These are phyloP conservation scores for Boletus eberwhitei DNA, from an alignment of 768 basidiomycete genomes.

Conservation along the genomic window DNA sequence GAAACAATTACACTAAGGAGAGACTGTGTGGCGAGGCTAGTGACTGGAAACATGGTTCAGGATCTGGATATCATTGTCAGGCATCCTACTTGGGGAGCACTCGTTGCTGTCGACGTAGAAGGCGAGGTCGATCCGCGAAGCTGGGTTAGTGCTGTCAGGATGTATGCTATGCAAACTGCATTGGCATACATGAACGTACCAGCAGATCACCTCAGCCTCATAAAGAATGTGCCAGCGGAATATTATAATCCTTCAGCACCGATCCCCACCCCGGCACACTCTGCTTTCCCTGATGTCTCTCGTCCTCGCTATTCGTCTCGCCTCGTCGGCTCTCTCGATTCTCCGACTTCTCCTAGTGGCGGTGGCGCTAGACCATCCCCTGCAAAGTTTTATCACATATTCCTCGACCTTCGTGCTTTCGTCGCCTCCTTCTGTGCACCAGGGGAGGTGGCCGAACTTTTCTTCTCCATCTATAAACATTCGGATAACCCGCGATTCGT, in stretches of 20 bases:
- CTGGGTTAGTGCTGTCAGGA: conserved; percentile 86
- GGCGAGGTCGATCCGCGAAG: conserved; percentile 76
- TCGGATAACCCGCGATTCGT: conserved; percentile 74
- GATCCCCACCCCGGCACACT: conserved; percentile 60
- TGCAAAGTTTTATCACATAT: conserved; percentile 84
- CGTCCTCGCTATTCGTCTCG: conserved; percentile 33
- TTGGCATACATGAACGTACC: conserved; percentile 70
- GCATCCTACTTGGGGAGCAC: conserved; percentile 85
- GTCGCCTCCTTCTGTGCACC: conserved; percentile 87
- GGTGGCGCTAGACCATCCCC: conserved; percentile 35
- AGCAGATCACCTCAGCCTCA: conserved; percentile 37
- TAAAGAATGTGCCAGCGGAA: conserved; percentile 38
- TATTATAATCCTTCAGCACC: conserved; percentile 41
- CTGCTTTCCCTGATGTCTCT: conserved; percentile 61
- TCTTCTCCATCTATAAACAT: conserved; percentile 90
- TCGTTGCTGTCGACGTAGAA: conserved; percentile 88
- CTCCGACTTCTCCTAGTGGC: conserved; percentile 7
- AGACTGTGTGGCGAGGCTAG: conserved; percentile 85
- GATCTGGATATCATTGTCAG: conserved; percentile 95
- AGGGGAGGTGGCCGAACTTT: conserved; percentile 90
- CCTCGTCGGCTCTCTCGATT: conserved; percentile 34
- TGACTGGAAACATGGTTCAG: conserved; percentile 87
- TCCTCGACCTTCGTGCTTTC: conserved; percentile 87
- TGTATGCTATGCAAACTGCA: conserved; percentile 87
- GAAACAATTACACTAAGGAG: conserved; percentile 78